Percentiles rank a stretch among this genome's conserved stretches.
Evolutionary conservation across 2,329 filamentous ascomycete species (phyloP).

Genomic region (Colletotrichum lupini): DNA sequence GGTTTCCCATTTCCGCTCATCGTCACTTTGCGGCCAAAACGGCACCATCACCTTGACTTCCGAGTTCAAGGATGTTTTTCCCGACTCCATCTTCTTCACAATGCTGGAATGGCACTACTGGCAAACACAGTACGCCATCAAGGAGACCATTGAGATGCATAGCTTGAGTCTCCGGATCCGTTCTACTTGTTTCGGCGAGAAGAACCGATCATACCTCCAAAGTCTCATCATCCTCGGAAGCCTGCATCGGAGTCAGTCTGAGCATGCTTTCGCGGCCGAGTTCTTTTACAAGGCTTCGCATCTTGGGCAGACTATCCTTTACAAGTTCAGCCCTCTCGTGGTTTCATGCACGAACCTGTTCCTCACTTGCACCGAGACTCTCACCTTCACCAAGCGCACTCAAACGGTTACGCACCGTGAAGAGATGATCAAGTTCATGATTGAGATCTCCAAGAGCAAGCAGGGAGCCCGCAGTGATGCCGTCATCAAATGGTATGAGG

Average conservation of each 20-base stretch:
- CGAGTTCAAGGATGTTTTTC: conserved; percentile 50
- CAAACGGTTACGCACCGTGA: conserved; percentile 49
- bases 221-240: conserved; percentile 49
- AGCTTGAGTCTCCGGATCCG: conserved; percentile 49
- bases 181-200: conserved; percentile 48
- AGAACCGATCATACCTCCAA: conserved; percentile 49
- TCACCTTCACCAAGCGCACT: conserved; percentile 47
- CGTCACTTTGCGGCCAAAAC: conserved; percentile 43
- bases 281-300: conserved; percentile 50
- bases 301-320: conserved; percentile 45
- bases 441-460: conserved; percentile 48
- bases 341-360: conserved; percentile 49
- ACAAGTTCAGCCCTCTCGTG: conserved; percentile 46
- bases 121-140: conserved; percentile 38
- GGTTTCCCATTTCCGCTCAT: conserved; percentile 48
- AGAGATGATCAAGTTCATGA: conserved; percentile 51
- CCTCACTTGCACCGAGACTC: conserved; percentile 47
- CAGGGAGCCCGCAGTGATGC: conserved; percentile 47
- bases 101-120: conserved; percentile 48
- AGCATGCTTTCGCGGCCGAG: conserved; percentile 41
- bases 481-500: conserved; percentile 50
- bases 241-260: conserved; percentile 42
- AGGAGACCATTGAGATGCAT: conserved; percentile 43
- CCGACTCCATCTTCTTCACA: conserved; percentile 48
- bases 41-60: conserved; percentile 44